These are phyloP conservation scores for Shiraia sp. DNA, from an alignment of 2,329 filamentous ascomycete species.

Conservation along the genomic window DNA sequence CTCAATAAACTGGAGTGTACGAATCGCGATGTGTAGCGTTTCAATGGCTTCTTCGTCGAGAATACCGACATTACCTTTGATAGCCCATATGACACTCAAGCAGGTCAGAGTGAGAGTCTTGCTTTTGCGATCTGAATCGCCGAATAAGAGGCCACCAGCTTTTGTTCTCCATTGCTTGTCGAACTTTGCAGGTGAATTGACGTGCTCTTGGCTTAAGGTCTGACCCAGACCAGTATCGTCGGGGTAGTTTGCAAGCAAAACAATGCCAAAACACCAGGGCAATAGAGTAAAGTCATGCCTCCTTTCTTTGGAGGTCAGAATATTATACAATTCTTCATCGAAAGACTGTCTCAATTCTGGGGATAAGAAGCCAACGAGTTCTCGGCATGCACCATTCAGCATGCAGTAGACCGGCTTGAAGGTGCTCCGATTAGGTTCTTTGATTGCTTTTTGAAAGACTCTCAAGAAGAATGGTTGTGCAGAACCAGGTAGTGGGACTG, in stretches of 20 bases:
- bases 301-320: constrained; percentile 27
- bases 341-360: constrained; percentile 23
- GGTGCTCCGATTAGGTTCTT: constrained; percentile 24
- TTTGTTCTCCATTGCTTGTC: constrained; percentile 33
- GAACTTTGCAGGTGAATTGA: constrained; percentile 2
- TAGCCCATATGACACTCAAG: constrained; percentile 36
- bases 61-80: constrained; percentile 24
- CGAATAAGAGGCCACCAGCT: constrained; percentile 38
- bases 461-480: constrained; percentile 41
- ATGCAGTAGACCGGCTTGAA: constrained; percentile 37
- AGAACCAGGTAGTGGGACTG: constrained; percentile 34
- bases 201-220: constrained; percentile 4
- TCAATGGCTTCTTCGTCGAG: constrained; percentile 33
- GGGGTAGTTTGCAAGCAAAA: constrained; percentile 31
- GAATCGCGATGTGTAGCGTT: constrained; percentile 39
- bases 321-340: constrained; percentile 31
- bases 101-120: constrained; percentile 38
- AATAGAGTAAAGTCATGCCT: constrained; percentile 32
- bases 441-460: constrained; percentile 32
- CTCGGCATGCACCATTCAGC: constrained; percentile 42
- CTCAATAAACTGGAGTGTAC: constrained; percentile 29
- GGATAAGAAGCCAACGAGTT: constrained; percentile 31
- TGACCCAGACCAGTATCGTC: constrained; percentile 2
- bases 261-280: constrained; percentile 40
- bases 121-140: constrained; percentile 20